These are phyloP conservation scores for Podospora conica DNA, from an alignment of 495 filamentous ascomycete species.

Conservation along the genomic window DNA sequence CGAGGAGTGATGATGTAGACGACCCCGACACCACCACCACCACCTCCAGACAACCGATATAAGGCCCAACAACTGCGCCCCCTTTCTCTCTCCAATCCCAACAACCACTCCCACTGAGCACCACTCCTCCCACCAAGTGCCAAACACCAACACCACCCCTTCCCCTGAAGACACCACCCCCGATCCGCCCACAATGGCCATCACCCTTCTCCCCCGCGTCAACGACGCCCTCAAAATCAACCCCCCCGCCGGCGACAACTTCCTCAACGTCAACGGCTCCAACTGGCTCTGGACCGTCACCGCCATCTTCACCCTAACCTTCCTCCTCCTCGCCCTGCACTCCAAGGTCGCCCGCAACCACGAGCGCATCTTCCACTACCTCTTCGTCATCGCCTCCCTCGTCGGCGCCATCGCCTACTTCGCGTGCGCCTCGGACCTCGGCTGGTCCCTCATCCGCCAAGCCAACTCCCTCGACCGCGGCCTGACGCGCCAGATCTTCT, in stretches of 20 bases:
- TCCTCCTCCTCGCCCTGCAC: constrained; percentile 33
- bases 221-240: constrained; percentile 43
- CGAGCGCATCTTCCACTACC: constrained; percentile 50
- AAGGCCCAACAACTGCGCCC: neutral
- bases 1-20: neutral
- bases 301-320: constrained; percentile 37
- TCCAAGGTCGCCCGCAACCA: constrained; percentile 35
- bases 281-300: constrained; percentile 44
- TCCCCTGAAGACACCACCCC: neutral
- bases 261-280: constrained; percentile 38
- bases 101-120: neutral
- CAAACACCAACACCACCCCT: neutral
- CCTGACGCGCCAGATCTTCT: constrained; percentile 43
- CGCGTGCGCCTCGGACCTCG: constrained; percentile 41
- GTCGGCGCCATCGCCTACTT: constrained; percentile 43
- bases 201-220: constrained; percentile 11
- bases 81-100: neutral
- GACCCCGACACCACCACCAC: neutral
- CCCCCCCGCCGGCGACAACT: constrained; percentile 34
- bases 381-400: constrained; percentile 44
- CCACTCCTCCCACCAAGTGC: too few relatives aligned
- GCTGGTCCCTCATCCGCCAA: constrained; percentile 28
- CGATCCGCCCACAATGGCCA: constrained; percentile 11
- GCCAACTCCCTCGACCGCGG: constrained; percentile 22
- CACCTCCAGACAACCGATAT: neutral